Conservation (phyloP, 1,284 basidiomycete species). For the Earliella scabrosa region DNA sequence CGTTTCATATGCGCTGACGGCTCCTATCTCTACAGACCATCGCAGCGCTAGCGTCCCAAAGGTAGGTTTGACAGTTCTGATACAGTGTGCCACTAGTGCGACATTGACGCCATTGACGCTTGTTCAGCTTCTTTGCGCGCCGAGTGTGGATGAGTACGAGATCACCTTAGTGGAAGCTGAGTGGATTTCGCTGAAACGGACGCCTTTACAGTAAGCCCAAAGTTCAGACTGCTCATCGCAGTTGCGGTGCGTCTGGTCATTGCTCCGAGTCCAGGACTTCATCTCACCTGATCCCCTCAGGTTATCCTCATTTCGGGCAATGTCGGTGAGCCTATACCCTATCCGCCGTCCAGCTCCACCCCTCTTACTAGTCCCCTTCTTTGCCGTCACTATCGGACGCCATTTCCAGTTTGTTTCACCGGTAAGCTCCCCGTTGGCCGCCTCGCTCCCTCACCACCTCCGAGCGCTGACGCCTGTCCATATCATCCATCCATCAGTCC, state of each 20-base stretch:
- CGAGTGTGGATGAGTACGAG: conserved; percentile 11
- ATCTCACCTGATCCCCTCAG: too few species aligned
- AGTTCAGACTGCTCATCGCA: background rate
- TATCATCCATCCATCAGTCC: background rate
- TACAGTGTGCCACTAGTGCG: too few species aligned
- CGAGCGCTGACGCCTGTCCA: background rate
- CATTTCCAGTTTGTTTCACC: background rate
- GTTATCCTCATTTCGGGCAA: conserved; percentile 3
- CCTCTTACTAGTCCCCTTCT: background rate
- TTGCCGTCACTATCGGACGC: background rate
- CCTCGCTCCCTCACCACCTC: background rate
- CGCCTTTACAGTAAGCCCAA: background rate
- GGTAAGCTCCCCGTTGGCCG: background rate
- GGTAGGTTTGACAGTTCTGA: background rate
- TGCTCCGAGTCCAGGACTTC: too few species aligned
- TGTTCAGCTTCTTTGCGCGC: conserved; percentile 4
- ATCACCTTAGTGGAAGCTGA: background rate
- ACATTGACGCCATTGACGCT: background rate
- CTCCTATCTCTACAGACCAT: background rate
- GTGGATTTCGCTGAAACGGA: background rate
- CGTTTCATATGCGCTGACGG: too few species aligned
- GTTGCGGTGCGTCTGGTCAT: background rate
- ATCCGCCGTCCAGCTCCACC: background rate
- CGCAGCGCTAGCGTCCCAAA: conserved; percentile 3
- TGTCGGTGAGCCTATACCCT: conserved; percentile 1